A percentile compares a stretch with the other conserved stretches of the same genome.
These are phyloP conservation scores for Murraya paniculata DNA, from an alignment of 345 rosid species.

Conservation along the genomic window DNA sequence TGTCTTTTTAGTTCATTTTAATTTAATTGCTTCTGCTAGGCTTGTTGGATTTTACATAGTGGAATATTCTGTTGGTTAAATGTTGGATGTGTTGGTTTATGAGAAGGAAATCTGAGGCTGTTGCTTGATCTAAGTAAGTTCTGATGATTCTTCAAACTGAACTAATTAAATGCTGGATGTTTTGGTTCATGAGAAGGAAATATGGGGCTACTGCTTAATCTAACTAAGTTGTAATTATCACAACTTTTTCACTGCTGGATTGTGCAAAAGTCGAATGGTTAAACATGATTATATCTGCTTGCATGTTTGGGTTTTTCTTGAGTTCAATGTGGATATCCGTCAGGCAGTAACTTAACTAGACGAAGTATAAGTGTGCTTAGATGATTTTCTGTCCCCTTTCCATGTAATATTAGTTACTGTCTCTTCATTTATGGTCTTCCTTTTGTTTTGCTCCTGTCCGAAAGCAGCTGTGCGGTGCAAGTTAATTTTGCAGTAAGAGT, in stretches of 20 bases:
- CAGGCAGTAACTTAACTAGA: not conserved
- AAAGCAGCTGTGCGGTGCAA: not conserved
- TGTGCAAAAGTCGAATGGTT: not conserved
- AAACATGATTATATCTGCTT: not conserved
- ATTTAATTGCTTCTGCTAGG: not conserved
- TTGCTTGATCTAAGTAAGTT: not conserved
- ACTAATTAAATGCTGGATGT: no score
- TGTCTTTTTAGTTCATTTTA: not conserved
- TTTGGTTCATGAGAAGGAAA: not conserved
- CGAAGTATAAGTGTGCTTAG: not conserved
- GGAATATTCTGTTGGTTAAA: not conserved
- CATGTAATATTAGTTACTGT: not conserved
- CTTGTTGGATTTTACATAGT: not conserved
- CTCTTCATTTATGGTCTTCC: not conserved
- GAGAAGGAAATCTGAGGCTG: not conserved
- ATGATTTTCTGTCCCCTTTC: not conserved
- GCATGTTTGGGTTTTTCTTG: no score
- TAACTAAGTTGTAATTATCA: not conserved
- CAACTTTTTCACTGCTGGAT: not conserved
- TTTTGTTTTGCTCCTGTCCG: not conserved
- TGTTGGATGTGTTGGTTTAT: not conserved
- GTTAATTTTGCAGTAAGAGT: not conserved
- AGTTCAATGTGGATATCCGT: not conserved
- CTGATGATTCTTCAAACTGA: no score
- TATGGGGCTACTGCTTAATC: not conserved